Evolutionary conservation across 2,329 filamentous ascomycete genomes (phyloP), one percentile per base, ranked within the genome.

Genomic region (Aspergillus phoenicis): DNA sequence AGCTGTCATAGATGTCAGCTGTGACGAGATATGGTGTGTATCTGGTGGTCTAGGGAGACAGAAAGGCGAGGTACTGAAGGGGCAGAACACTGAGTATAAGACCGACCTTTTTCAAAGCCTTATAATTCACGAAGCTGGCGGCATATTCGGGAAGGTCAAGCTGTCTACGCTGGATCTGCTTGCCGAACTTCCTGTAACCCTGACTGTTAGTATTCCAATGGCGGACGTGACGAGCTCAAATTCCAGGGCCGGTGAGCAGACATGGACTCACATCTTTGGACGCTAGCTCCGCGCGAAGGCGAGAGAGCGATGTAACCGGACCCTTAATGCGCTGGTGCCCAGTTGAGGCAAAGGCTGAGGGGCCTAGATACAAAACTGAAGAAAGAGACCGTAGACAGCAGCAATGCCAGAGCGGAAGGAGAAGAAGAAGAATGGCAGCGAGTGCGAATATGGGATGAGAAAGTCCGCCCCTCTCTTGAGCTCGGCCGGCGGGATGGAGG

Each of bases 111-210:
- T 99, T 99, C 70, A 99, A 84, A 62, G 93, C 93, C 82, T 99
- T 99, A 84, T 99, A 99, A 81, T 99, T 97, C 71, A 98, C 93
- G 76, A 99, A 99, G 80, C 93, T 97, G 66, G 94, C 93, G 64
- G 95, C 94, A 89, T 99, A 99, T 85, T 99, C 95, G 62, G 95
- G 95, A 62, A 99, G 93, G 78, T 99, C 95, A 73, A 99, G 91
- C 85, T 99, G 95, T 77, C 93, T 90, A 84, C 97, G 97, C 83
- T 98, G 95, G 69, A 99, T 97, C 77, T 97, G 92, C 84, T 99
- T 99, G 79, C 95, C 95, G 83, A 99, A 99, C 87, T 99, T 99
- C 95, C 94, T 99, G 72, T 60, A 57, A 51, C 11, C 15, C 43
- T 57, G 56, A 10, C 33, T 11, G 52, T 69, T 39, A 69, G 66